phyloP scores from a whole-genome alignment of 2,329 filamentous ascomycete species.

The Chaetomiaceae sp. region DNA sequence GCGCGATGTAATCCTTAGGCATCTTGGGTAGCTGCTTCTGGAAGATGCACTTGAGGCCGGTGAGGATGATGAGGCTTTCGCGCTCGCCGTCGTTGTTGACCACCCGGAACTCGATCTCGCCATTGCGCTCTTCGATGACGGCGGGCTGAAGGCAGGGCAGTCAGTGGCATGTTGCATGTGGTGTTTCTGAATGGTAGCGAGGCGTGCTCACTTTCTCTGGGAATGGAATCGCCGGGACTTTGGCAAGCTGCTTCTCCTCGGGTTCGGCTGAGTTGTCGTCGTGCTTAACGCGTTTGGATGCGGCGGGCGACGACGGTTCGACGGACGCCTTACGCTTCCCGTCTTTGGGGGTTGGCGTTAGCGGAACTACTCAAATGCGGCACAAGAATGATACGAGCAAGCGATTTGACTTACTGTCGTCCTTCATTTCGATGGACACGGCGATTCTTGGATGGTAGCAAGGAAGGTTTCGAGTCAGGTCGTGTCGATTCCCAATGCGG shows the following conservation, averaged over 20 bases:
- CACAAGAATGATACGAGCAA: not conserved
- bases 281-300: conserved; percentile 62
- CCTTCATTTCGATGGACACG: conserved; percentile 25
- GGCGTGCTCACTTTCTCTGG: conserved; percentile 68
- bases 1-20: conserved; percentile 98
- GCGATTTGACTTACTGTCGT: conserved; percentile 25
- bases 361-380: not conserved
- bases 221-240: conserved; percentile 68
- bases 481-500: too few species aligned
- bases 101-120: conserved; percentile 94
- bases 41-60: conserved; percentile 94
- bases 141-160: conserved; percentile 57
- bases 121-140: conserved; percentile 86
- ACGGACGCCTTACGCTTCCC: conserved; percentile 71
- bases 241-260: conserved; percentile 46
- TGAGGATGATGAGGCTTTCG: conserved; percentile 89
- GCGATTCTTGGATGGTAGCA: conserved; percentile 10
- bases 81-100: conserved; percentile 92
- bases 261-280: conserved; percentile 42
- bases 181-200: not conserved
- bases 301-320: conserved; percentile 57
- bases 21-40: conserved; percentile 98
- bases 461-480: too few species aligned
- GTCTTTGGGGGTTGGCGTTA: conserved; percentile 32
- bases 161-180: not conserved